phyloP scores from a whole-genome alignment of 371 early-diverging fungal genomes.

The Conidiobolus coronatus region DNA sequence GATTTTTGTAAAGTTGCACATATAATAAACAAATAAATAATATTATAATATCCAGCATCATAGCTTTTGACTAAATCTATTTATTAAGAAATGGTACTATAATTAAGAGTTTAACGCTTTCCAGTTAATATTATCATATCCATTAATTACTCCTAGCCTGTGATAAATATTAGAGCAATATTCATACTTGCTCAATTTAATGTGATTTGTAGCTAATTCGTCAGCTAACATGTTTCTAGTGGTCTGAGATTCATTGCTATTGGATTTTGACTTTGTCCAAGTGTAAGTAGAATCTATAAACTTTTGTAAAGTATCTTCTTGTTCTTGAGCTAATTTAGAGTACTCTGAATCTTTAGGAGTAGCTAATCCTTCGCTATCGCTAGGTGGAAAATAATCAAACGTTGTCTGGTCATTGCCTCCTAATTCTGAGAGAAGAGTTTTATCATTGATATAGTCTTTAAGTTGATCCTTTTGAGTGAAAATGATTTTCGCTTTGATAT shows the following conservation, averaged over 20 bases:
- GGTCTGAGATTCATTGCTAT: neutral
- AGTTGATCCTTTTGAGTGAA: conserved; percentile 39
- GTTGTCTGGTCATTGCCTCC: conserved; percentile 13
- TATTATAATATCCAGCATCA: too few relatives aligned
- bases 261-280: neutral
- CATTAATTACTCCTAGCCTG: conserved; percentile 2
- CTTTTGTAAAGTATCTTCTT: neutral
- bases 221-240: conserved; percentile 5
- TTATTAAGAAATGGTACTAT: too few relatives aligned
- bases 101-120: too few relatives aligned
- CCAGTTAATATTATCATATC: neutral
- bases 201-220: conserved; percentile 8
- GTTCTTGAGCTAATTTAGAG: neutral
- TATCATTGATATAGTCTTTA: conserved; percentile 23
- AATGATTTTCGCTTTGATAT: conserved; percentile 63
- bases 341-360: neutral
- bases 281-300: neutral
- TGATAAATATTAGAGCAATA: conserved; percentile 9
- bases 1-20: too few relatives aligned
- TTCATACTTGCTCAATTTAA: conserved; percentile 8
- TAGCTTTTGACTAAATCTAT: too few relatives aligned
- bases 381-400: conserved; percentile 12
- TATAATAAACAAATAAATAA: too few relatives aligned
- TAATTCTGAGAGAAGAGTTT: conserved; percentile 10
- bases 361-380: conserved; percentile 9